Percentiles rank a stretch among this genome's conserved stretches.
These are phyloP conservation scores for Psilocybe azurescens DNA, from an alignment of 768 basidiomycete genomes.

Conservation along the genomic window DNA sequence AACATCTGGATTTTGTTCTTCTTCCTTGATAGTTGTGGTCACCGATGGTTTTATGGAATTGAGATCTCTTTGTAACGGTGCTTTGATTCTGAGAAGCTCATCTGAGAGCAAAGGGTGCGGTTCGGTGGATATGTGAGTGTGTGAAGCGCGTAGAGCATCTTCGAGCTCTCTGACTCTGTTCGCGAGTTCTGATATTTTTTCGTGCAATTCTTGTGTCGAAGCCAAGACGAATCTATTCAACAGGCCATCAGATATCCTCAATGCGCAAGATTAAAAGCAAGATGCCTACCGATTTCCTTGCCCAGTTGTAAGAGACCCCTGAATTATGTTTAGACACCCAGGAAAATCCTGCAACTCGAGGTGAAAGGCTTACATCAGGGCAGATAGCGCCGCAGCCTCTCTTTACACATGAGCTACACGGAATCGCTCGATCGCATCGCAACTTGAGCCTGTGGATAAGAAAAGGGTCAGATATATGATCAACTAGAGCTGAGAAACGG, in stretches of 20 bases:
- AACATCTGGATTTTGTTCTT: slow-evolving; percentile 67
- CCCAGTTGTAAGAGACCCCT: slow-evolving; percentile 82
- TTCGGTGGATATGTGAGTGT: slow-evolving; percentile 61
- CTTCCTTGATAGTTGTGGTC: slow-evolving; percentile 55
- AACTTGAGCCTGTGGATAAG: slow-evolving; percentile 57
- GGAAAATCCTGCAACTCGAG: slow-evolving; percentile 13
- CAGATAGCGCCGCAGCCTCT: slow-evolving; percentile 83
- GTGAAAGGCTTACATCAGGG: slow-evolving; percentile 62
- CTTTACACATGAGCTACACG: slow-evolving; percentile 83
- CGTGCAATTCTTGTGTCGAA: slow-evolving; percentile 80
- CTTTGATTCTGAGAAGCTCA: slow-evolving; percentile 77
- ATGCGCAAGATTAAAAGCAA: not conserved
- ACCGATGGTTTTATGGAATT: slow-evolving; percentile 40
- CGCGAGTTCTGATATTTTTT: slow-evolving; percentile 78
- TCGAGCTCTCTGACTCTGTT: slow-evolving; percentile 79
- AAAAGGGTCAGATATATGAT: not conserved
- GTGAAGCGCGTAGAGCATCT: slow-evolving; percentile 66
- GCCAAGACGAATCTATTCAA: slow-evolving; percentile 72
- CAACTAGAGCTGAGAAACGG: not conserved
- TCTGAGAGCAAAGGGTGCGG: slow-evolving; percentile 72
- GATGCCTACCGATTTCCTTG: slow-evolving; percentile 74
- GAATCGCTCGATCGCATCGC: slow-evolving; percentile 77
- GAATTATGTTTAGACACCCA: slow-evolving; percentile 21
- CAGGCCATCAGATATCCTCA: not conserved
- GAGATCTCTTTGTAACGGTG: slow-evolving; percentile 73